A percentile compares a stretch with the other conserved stretches of the same genome.
Conservation (phyloP, 2,329 filamentous ascomycete genomes). For the Zasmidium citrigriseum region DNA sequence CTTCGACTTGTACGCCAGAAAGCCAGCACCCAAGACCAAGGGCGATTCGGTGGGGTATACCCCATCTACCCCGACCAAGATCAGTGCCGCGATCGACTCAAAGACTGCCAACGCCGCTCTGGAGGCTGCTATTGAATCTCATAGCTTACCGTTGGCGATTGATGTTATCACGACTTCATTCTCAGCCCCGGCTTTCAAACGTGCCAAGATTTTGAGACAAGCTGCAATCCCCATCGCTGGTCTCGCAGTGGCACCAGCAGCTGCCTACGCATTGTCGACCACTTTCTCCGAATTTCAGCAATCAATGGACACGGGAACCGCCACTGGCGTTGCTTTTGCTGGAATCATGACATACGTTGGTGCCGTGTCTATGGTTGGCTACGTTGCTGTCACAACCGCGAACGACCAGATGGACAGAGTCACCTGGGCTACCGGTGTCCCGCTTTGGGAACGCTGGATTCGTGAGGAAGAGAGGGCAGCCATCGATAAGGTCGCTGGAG, state of each 20-base stretch:
- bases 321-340: conserved; percentile 75
- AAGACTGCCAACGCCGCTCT: conserved; percentile 72
- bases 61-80: conserved; percentile 63
- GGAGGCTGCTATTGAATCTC: conserved; percentile 74
- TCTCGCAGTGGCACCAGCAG: conserved; percentile 62
- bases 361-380: conserved; percentile 77
- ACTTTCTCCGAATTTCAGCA: conserved; percentile 67
- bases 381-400: conserved; percentile 79
- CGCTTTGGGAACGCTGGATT: conserved; percentile 79
- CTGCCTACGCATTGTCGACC: conserved; percentile 69
- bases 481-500: conserved; percentile 79
- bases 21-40: conserved; percentile 67
- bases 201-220: conserved; percentile 67
- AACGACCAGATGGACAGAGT: conserved; percentile 97
- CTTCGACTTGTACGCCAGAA: conserved; percentile 80
- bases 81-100: conserved; percentile 67
- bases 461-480: conserved; percentile 87
- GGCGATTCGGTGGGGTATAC: conserved; percentile 55
- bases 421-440: conserved; percentile 82
- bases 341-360: conserved; percentile 82
- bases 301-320: conserved; percentile 73
- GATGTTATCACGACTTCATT: conserved; percentile 72
- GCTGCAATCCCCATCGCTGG: conserved; percentile 61
- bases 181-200: conserved; percentile 64
- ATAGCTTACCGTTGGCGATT: conserved; percentile 76